Evolutionary conservation across 192 early-diverging fungal species (phyloP), one percentile per base, ranked within the genome.

Genomic region (Lunasporangiospora selenospora): DNA sequence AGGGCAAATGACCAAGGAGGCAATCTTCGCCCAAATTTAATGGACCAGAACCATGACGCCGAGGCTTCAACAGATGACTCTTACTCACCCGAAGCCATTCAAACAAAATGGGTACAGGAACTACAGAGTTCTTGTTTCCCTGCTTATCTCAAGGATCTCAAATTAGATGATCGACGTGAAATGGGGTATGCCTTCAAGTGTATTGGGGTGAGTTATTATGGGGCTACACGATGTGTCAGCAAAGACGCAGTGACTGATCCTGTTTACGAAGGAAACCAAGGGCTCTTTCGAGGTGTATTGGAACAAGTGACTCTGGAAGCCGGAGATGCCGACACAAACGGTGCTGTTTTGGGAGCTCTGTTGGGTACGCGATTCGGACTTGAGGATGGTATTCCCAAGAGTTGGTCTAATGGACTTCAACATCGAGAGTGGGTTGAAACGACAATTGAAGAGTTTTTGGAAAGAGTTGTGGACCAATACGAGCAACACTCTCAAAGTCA

Each of bases 261-360:
- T 0, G 43, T 34, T 2, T 73, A 73, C 30, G 55, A 63, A 5
- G 69, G 69, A 0, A 41, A 59, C 5, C 15, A 37, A 13, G 69
- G 69, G 5, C 36, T 73, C 31, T 73, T 73, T 21, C 43, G 69
- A 32, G 69, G 69, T 12, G 48, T 81, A 10, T 75, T 84, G 37
- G 82, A 71, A n/a, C 78, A 79, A 32, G 29, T 86, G 15, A 56
- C 60, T 3, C 42, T 85, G 41, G 83, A 86, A 55, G 85, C 71
- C 26, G 85, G 85, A 10, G 81, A 84, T 58, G 78, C 84, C 3
- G 84, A 86, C 54, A 86, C 85, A 15, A 86, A 86, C 53, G 76
- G 62, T 6, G 65, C 80, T 12, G 85, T 86, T 21, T 79, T 78
- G 1, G 85, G 85, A 6, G 77, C 82, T 5, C 40, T 86, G 21